Base-by-base conservation (phyloP, 2,329 filamentous ascomycete species). In the Arthrobotrys musiformis region DNA sequence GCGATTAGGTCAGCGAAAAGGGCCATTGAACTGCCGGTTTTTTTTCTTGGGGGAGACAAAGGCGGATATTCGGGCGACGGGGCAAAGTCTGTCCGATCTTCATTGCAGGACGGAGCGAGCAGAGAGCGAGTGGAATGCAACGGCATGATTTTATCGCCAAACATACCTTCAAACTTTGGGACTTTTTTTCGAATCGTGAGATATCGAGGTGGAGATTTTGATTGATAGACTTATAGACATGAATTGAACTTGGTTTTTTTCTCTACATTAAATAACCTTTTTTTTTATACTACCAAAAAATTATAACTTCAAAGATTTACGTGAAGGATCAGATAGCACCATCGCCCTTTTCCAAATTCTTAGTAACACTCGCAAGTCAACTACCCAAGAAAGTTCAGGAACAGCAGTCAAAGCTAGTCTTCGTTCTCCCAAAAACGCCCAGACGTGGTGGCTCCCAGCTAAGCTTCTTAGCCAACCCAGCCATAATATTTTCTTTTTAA, bases 51-150 rank as follows among this genome's bases (percentile, higher is more conserved):
- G 26, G 26, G 22, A 54, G 26, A 28, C 33, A 33, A 8, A 24
- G 11, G 52, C n/a, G 28, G 42, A 22, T 30, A 56, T 52, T 70
- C 61, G 58, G 60, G 26, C 44, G 52, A 63, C 73, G 73, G 73
- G 33, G 22, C 13, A 77, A 77, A 54, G 26, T 77, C 73, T 56
- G 33, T 13, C 73, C 73, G 73, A 77, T 70, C 26, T 54, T 54
- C 6, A n/a, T 58, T 26, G 48, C 9, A 13, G 22, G 61, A 42
- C 69, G 60, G 58, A 54, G 58, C 40, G 67, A 63, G 44, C 19
- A 48, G 44, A 48, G 8, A 48, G 44, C 44, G 44, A 44, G 33
- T 19, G n/a, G 40, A 42, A 28, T 50, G 46, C 24, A 44, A 19
- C 22, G 42, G n/a, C n/a, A n/a, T n/a, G n/a, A n/a, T n/a, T n/a